Evolutionary conservation across 1,139 yeast species (phyloP).

Genomic region (Suhomyces atakaporum): DNA sequence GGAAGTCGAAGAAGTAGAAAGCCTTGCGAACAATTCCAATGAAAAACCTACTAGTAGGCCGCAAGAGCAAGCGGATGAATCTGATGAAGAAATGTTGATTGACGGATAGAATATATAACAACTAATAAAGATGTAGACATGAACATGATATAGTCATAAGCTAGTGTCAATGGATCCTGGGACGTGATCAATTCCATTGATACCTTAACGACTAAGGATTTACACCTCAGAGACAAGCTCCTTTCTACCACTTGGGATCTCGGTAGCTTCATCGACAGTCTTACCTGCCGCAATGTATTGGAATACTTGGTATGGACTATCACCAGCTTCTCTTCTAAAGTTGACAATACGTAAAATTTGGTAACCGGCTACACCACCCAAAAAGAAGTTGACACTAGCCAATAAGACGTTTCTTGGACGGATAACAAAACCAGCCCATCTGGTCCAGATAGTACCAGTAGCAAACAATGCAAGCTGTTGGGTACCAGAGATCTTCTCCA

Average conservation of each 20-base stretch:
- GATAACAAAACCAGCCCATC: conserved; percentile 93
- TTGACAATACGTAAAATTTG: conserved; percentile 72
- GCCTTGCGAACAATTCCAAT: background rate
- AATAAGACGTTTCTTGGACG: conserved; percentile 82
- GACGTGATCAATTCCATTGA: too few relatives aligned
- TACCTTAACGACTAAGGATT: background rate
- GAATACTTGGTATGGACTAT: conserved; percentile 53
- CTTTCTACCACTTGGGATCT: conserved; percentile 1
- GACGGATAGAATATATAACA: conserved; percentile 15
- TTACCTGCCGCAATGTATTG: conserved; percentile 59
- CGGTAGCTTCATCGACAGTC: conserved; percentile 13
- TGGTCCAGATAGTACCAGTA: conserved; percentile 95
- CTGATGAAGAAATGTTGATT: conserved; percentile 16
- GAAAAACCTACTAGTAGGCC: conserved; percentile 3
- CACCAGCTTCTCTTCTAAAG: conserved; percentile 58
- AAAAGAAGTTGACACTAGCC: conserved; percentile 92
- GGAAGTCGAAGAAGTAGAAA: conserved; percentile 11
- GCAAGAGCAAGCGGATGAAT: conserved; percentile 12
- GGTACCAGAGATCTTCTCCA: conserved; percentile 86
- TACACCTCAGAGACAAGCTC: conserved; percentile 3
- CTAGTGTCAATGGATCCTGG: too few relatives aligned
- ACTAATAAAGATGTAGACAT: conserved; percentile 6
- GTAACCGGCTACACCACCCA: conserved; percentile 86
- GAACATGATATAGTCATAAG: conserved; percentile 3
- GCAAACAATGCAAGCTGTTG: conserved; percentile 89